Percentiles rank a stretch among this genome's conserved stretches.
Conservation (phyloP, 768 basidiomycete species). For the Boletus barrowsii region DNA sequence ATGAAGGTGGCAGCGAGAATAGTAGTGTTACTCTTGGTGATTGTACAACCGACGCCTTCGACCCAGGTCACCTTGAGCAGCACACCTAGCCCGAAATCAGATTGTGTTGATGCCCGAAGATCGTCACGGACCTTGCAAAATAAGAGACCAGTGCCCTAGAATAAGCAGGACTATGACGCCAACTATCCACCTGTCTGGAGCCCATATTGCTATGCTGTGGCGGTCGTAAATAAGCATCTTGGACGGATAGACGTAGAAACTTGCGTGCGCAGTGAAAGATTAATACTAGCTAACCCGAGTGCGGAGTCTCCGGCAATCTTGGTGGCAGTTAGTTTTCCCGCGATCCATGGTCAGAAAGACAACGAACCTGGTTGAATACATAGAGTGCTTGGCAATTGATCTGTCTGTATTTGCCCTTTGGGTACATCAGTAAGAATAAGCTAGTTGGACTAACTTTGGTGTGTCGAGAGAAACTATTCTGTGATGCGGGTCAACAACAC, state of each 20-base stretch:
- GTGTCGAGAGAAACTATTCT: constrained; percentile 38
- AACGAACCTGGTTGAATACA: constrained; percentile 43
- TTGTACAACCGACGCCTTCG: constrained; percentile 48
- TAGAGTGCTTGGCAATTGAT: constrained; percentile 47
- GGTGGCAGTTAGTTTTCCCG: not conserved
- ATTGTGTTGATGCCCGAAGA: not conserved
- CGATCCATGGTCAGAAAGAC: not conserved
- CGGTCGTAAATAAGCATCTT: constrained; percentile 10
- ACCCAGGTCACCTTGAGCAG: constrained; percentile 57
- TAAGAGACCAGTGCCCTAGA: constrained; percentile 68
- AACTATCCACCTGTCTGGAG: constrained; percentile 52
- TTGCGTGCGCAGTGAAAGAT: constrained; percentile 45
- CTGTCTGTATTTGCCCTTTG: constrained; percentile 20
- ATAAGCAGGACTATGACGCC: constrained; percentile 50
- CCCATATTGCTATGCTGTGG: constrained; percentile 62
- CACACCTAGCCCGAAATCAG: constrained; percentile 40
- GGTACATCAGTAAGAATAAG: not conserved
- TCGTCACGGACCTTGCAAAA: constrained; percentile 51
- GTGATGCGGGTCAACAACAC: not conserved
- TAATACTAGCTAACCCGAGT: constrained; percentile 45
- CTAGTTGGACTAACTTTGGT: constrained; percentile 15
- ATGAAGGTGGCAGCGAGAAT: constrained; percentile 69
- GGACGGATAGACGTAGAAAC: not conserved
- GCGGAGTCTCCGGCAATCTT: constrained; percentile 44
- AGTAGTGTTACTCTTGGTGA: constrained; percentile 57